A percentile compares a stretch with the other conserved stretches of the same genome.
These are phyloP conservation scores for Xerocomellus dryophilus DNA, from an alignment of 768 basidiomycete genomes.

Conservation along the genomic window DNA sequence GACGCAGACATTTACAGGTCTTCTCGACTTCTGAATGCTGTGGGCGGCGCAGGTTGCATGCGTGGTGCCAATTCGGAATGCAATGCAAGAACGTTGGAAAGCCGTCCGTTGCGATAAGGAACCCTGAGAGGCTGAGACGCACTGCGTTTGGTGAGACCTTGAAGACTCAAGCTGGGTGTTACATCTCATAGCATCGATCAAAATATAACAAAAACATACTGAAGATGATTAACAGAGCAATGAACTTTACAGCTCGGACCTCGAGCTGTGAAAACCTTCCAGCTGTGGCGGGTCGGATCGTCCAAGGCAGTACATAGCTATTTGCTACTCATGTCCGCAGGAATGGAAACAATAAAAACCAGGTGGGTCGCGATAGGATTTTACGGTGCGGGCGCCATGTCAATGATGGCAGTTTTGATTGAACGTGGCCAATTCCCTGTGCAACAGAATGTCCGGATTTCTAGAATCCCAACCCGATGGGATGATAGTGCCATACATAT, in stretches of 20 bases:
- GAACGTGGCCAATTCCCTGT: neutral
- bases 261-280: neutral
- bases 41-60: neutral
- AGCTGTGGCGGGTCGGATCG: no score
- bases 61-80: neutral
- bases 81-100: constrained; percentile 4
- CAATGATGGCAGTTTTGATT: neutral
- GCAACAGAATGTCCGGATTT: neutral
- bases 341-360: constrained; percentile 9
- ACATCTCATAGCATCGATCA: neutral
- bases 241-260: neutral
- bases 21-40: constrained; percentile 24
- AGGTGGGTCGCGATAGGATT: neutral
- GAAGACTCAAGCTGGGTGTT: neutral
- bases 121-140: neutral
- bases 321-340: neutral
- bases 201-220: neutral
- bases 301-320: neutral
- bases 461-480: neutral
- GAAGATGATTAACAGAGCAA: neutral
- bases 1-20: neutral
- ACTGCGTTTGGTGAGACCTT: neutral
- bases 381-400: neutral
- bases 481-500: no score
- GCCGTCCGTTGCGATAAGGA: neutral